phyloP scores from a whole-genome alignment of 2,329 filamentous ascomycete genomes.

The Periconia sp. region DNA sequence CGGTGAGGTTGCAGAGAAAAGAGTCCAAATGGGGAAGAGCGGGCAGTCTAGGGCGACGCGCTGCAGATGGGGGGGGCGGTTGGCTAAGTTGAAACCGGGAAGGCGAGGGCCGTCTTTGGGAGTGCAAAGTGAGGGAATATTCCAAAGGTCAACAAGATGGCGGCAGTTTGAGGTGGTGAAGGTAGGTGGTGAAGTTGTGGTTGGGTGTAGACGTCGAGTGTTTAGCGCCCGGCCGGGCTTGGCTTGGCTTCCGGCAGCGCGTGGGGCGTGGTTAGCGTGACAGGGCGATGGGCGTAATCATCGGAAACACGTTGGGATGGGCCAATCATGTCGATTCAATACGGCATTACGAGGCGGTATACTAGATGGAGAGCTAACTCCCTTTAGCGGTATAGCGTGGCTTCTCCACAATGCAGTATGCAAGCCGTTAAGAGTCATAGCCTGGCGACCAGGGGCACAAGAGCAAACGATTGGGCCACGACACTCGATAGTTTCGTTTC shows the following conservation, averaged over 20 bases:
- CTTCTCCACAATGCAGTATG: constrained; percentile 4
- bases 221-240: constrained; percentile 33
- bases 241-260: constrained; percentile 8
- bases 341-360: background rate
- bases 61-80: constrained; percentile 35
- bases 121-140: constrained; percentile 6
- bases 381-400: background rate
- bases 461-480: constrained; percentile 31
- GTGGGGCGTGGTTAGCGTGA: constrained; percentile 9
- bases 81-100: constrained; percentile 41
- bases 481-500: constrained; percentile 37
- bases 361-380: background rate
- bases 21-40: constrained; percentile 20
- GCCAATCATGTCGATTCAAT: constrained; percentile 2
- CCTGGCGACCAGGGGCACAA: background rate
- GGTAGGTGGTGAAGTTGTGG: constrained; percentile 20
- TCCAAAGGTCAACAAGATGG: constrained; percentile 24
- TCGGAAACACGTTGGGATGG: background rate
- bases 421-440: constrained; percentile 37
- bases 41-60: constrained; percentile 29
- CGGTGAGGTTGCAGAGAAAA: constrained; percentile 22
- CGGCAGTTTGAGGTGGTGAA: constrained; percentile 36
- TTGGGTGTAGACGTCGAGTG: constrained; percentile 27
- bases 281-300: background rate
- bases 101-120: constrained; percentile 20